Evolutionary conservation across 352 stramenopile genomes (phyloP), one percentile per base, ranked within the genome.

Genomic region (Pythium rishiriense): DNA sequence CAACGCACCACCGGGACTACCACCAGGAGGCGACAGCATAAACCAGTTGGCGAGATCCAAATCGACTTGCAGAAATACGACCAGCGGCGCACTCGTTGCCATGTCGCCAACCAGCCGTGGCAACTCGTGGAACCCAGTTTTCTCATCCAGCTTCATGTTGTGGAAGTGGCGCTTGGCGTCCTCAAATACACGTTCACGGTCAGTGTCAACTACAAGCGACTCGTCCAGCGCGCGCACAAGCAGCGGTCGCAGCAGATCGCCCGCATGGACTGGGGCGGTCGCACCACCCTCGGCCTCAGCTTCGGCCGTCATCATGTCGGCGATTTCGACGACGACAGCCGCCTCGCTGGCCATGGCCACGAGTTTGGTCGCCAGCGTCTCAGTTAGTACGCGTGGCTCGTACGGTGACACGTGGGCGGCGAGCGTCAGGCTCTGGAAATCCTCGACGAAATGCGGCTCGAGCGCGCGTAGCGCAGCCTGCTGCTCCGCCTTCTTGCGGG

Each of bases 1-100:
- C 9, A 85, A 28, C 4, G 57, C 29, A 1, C 47, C 47, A 10
- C 45, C 45, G 6, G 49, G 46, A 4, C 24, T 17, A 2, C 4
- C 22, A 10, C 47, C 68, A 17, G 74, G 8, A 2, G 37, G 37
- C 10, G 37, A 49, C 5, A 92, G 67, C 21, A 69, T 76, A 54
- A 87, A 92, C 78, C 83, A 92, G 28, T 86, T 65, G n/a, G 81
- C 68, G 22, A 92, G 43, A 60, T 92, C 83, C 64, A 92, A 63
- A 39, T 92, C 83, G 1, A 85, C 68, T 11, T 88, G 79, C n/a
- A 92, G 31, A 51, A 90, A 45, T 11, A 90, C 7, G 21, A 85
- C 68, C 0, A 68, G 45, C 33, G 64, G 66, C 19, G 5, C 15
- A 28, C 3, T 26, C 3, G 24, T 8, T 52, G 68, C 9, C 58